These are phyloP conservation scores for Hagleromyces aurorensis DNA, from an alignment of 805 yeast species.

Conservation along the genomic window DNA sequence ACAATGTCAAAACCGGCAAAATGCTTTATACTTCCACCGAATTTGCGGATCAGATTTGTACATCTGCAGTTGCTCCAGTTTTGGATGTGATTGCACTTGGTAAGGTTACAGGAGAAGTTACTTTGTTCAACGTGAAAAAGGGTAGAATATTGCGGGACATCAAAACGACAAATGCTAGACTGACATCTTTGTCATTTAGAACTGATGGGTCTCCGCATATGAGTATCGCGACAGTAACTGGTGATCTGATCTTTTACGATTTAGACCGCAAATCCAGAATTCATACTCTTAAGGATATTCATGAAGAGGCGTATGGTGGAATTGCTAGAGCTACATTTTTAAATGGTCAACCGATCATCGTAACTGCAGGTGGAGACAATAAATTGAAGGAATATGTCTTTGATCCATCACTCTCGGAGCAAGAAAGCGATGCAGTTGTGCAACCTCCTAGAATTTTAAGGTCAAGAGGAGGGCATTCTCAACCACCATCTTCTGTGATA, in stretches of 20 bases:
- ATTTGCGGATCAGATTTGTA: constrained; percentile 50
- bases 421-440: constrained; percentile 42
- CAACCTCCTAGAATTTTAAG: constrained; percentile 88
- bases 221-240: constrained; percentile 68
- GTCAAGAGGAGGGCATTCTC: constrained; percentile 95
- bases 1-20: constrained; percentile 74
- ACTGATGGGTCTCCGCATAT: constrained; percentile 84
- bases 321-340: constrained; percentile 65
- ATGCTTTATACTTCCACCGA: constrained; percentile 49
- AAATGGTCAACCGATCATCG: constrained; percentile 85
- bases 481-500: constrained; percentile 68
- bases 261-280: constrained; percentile 63
- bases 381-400: constrained; percentile 83
- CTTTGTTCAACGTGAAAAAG: constrained; percentile 58
- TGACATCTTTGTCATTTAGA: constrained; percentile 69
- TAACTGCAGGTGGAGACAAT: constrained; percentile 89
- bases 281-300: constrained; percentile 67
- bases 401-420: constrained; percentile 76
- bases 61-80: constrained; percentile 79
- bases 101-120: constrained; percentile 56
- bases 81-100: constrained; percentile 80
- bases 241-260: constrained; percentile 84
- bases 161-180: constrained; percentile 33
- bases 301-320: constrained; percentile 69
- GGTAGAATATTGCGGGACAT: constrained; percentile 50